Base-by-base conservation (phyloP, 371 early-diverging fungal genomes). In the Mucor velutinosus region DNA sequence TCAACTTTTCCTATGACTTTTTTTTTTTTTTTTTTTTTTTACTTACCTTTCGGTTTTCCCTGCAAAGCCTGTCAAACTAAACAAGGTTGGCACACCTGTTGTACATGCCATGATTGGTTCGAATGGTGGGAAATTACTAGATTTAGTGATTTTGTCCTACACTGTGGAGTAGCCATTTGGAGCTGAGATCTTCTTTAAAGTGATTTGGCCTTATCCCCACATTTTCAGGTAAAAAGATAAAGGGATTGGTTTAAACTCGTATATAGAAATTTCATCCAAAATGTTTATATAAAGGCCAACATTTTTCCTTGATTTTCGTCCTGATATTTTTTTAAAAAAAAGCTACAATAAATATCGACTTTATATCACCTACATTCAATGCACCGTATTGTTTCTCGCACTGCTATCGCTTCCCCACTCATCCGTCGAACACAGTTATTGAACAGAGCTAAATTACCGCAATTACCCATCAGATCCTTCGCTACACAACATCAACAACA, bases 371-470 rank as follows among this genome's bases (percentile, higher is more conserved):
- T 14, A 37, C 12, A 32, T 60, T 37, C 25, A 64, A 72, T 72
- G 73, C 65, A 72, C 49, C 73, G 73, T 62, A 51, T 61, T 35
- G 39, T 32, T n/a, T 35, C 51, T 72, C 72, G 68, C 57, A 49
- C 67, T 41, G 45, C 64, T 39, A 49, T 64, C 32, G 45, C 64
- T 39, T 35, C 33, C 43, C 58, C 60, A 56, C 49, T 45, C 1
- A 35, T 67, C 17, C 62, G 62, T 37, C 49, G 35, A 45, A 53
- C 62, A 57, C 33, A 27, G 33, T 39, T 64, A 32, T 53, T 49
- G 7, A 49, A 53, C 53, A 53, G 41, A 63, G 41, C 33, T 35
- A 51, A 33, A 60, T 45, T 23, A 7, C 47, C n/a, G 5, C 64
- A 47, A 10, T 27, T 47, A 41, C 64, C 63, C 25, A n/a, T 39